Evolutionary conservation across 495 filamentous ascomycete species (phyloP).

Genomic region (Talaromyces thailandensis): DNA sequence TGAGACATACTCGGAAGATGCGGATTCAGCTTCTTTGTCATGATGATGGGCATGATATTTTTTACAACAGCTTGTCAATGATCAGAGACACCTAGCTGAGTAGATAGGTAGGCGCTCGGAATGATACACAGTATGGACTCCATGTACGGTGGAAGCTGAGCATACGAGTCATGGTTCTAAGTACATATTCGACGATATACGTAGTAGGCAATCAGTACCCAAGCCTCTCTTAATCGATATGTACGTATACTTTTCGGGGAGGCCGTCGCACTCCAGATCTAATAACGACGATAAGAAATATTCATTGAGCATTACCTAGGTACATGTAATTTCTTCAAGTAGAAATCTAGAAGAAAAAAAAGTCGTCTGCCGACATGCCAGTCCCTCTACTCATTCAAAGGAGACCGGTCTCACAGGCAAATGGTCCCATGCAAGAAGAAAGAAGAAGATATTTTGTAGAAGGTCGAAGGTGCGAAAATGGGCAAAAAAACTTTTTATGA

Average conservation of each 20-base stretch:
- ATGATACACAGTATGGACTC: no score
- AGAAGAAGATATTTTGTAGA: constrained; percentile 8
- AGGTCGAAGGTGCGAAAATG: not conserved
- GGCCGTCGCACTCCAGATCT: not conserved
- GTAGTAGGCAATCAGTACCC: no score
- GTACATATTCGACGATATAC: no score
- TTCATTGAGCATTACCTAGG: constrained; percentile 1
- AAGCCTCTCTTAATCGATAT: no score
- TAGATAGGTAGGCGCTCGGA: no score
- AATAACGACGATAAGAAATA: not conserved
- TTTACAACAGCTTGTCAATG: no score
- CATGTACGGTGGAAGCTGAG: no score
- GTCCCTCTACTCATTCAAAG: not conserved
- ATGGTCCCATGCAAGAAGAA: not conserved
- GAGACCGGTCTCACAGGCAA: not conserved
- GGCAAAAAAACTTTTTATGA: constrained; percentile 27
- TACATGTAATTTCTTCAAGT: not conserved
- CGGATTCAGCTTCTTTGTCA: no score
- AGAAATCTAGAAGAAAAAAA: constrained; percentile 1
- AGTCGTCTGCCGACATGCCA: not conserved
- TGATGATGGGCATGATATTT: no score
- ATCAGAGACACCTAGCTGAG: no score
- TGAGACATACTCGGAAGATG: no score
- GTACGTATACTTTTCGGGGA: not conserved
- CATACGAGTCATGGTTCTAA: no score